A percentile compares a stretch with the other conserved stretches of the same genome.
phyloP scores from a whole-genome alignment of 768 basidiomycete genomes.

The Rhodosporidiobolus odoratus region DNA sequence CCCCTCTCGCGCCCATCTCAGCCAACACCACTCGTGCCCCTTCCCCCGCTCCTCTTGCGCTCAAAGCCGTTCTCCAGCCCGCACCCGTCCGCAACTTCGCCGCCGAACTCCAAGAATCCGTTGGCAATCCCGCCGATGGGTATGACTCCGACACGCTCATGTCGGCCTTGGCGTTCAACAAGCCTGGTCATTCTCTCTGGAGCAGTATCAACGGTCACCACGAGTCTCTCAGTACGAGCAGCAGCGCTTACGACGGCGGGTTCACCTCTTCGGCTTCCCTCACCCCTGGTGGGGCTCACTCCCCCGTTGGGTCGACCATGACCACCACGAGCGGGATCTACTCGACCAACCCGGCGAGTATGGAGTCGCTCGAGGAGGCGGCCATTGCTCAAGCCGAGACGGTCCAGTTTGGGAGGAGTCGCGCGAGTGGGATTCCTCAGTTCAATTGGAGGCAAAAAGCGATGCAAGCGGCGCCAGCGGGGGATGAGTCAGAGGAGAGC shows the following conservation, averaged over 20 bases:
- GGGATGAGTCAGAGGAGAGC: constrained; percentile 17
- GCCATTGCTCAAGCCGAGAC: constrained; percentile 21
- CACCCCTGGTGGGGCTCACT: not conserved
- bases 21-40: constrained; percentile 4
- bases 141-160: constrained; percentile 27
- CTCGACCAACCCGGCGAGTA: constrained; percentile 19
- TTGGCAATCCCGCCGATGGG: constrained; percentile 14
- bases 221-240: constrained; percentile 14
- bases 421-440: constrained; percentile 22
- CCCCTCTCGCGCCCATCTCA: constrained; percentile 9
- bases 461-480: not conserved
- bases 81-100: constrained; percentile 23
- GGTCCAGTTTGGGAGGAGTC: constrained; percentile 5
- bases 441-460: constrained; percentile 18
- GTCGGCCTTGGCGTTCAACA: constrained; percentile 10
- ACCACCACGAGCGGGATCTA: constrained; percentile 8
- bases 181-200: constrained; percentile 18
- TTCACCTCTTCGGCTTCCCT: not conserved
- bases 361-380: constrained; percentile 29
- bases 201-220: not conserved
- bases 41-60: not conserved
- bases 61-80: constrained; percentile 7
- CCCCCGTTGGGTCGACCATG: not conserved
- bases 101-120: constrained; percentile 18
- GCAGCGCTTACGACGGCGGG: constrained; percentile 18